Evolutionary conservation across 2,329 filamentous ascomycete genomes (phyloP), one percentile per base, ranked within the genome.

Genomic region (Didymella pomorum): DNA sequence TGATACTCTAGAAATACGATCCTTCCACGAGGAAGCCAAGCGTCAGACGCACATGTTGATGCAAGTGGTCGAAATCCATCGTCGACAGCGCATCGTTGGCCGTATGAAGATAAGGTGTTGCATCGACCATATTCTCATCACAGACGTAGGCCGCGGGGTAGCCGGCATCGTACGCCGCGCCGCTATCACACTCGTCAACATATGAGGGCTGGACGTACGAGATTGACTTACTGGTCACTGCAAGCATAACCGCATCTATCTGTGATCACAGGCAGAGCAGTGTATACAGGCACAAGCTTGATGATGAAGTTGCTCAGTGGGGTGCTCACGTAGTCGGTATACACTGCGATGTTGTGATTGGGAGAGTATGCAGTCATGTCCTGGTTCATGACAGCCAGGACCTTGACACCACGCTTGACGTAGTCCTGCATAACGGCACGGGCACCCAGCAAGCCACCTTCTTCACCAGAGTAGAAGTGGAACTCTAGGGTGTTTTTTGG

Each of bases 301-400:
- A 75, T 61, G n/a, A 61, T 61, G 71, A 58, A 58, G 46, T 61
- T 61, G 25, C 51, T 61, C 28, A 58, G 35, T 12, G 61, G 85
- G 41, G 86, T 88, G 63, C 96, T 89, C 53, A 96, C 86, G 67
- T 87, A 85, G 83, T 96, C 96, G 81, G 96, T 93, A 74, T 96
- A 58, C 11, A 58, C 54, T 11, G 59, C 54, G 12, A 61, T 61
- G 35, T 61, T 97, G 14, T 83, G 82, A 2, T 93, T 97, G 68
- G 97, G 81, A 50, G 84, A 84, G 74, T 89, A 97, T 12, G 93
- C 93, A 2, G 64, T 66, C 93, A 97, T 97, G 78, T 97, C 93
- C 78, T 97, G 93, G 80, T 97, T 93, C 56, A 97, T 85, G 93
- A 97, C 96, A 26, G 93, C 93, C 79, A 93, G 94, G 76, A 97